Percentiles rank a stretch among this genome's conserved stretches.
These are phyloP conservation scores for Globisporangium cystogenes DNA, from an alignment of 352 stramenopile species.

Conservation along the genomic window DNA sequence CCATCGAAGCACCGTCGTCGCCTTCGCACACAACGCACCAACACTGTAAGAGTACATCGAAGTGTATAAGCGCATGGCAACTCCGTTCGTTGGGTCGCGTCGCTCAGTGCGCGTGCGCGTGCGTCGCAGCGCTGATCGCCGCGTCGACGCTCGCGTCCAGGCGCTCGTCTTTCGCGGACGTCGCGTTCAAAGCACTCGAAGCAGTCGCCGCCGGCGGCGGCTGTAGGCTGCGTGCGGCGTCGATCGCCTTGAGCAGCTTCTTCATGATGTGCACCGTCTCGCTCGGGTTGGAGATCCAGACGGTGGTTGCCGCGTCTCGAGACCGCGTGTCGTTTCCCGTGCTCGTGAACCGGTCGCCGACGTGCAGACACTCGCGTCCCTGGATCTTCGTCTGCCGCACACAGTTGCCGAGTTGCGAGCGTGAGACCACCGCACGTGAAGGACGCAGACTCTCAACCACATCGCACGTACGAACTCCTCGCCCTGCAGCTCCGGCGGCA, in stretches of 20 bases:
- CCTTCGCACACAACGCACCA: no score
- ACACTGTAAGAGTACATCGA: not conserved
- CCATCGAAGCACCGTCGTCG: no score
- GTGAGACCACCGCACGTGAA: not conserved
- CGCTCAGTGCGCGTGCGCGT: slow-evolving; percentile 12
- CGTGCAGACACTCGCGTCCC: slow-evolving; percentile 90
- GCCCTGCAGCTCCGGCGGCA: slow-evolving; percentile 73
- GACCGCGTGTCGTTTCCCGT: slow-evolving; percentile 92
- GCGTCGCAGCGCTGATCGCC: slow-evolving; percentile 59
- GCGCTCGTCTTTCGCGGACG: slow-evolving; percentile 14
- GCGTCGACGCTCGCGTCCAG: slow-evolving; percentile 50
- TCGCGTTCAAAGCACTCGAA: slow-evolving; percentile 17
- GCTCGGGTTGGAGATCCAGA: slow-evolving; percentile 94
- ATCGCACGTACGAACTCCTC: slow-evolving; percentile 39
- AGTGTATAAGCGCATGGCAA: not conserved
- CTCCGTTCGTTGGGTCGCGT: no score
- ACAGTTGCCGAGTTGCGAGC: not conserved
- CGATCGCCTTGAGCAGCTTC: slow-evolving; percentile 77
- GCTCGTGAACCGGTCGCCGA: slow-evolving; percentile 91
- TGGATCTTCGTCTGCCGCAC: slow-evolving; percentile 43
- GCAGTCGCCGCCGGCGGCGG: no score
- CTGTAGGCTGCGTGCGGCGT: slow-evolving; percentile 18
- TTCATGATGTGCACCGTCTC: slow-evolving; percentile 96
- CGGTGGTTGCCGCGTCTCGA: slow-evolving; percentile 87
- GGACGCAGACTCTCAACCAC: no score